phyloP scores from a whole-genome alignment of 1,284 basidiomycete genomes.

The Singerocomus inundabilis region DNA sequence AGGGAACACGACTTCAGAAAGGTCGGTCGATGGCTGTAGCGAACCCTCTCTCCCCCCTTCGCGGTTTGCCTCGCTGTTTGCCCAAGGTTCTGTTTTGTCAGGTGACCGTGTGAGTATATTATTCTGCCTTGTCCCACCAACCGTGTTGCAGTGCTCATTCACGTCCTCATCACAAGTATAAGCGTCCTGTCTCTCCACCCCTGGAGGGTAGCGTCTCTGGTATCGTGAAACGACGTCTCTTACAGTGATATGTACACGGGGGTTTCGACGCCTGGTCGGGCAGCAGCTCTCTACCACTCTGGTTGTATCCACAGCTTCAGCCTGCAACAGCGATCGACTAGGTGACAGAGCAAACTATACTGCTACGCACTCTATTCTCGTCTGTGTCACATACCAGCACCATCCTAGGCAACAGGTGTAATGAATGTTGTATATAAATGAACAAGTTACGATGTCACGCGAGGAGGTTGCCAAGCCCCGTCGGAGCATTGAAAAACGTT shows the following conservation, averaged over 20 bases:
- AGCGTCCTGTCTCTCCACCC: slow-evolving; percentile 16
- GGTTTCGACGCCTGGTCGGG: background rate
- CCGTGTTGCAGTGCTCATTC: slow-evolving; percentile 2
- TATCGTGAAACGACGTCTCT: slow-evolving; percentile 15
- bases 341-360: background rate
- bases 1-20: background rate
- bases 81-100: slow-evolving; percentile 12
- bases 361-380: background rate
- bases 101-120: slow-evolving; percentile 14
- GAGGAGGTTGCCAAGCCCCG: slow-evolving; percentile 1
- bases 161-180: slow-evolving; percentile 10
- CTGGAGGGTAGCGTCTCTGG: background rate
- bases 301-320: background rate
- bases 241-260: slow-evolving; percentile 4
- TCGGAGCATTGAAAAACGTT: slow-evolving; percentile 8
- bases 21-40: background rate
- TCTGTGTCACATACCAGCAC: background rate
- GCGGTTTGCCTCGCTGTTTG: slow-evolving; percentile 17
- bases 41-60: background rate
- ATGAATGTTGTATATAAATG: slow-evolving; percentile 9
- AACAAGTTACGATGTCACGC: background rate
- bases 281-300: background rate
- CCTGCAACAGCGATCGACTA: background rate
- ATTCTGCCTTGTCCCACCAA: background rate
- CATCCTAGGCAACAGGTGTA: background rate